A percentile compares a stretch with the other conserved stretches of the same genome.
Evolutionary conservation across 2,329 filamentous ascomycete species (phyloP).

Genomic region (Penicillium corylophilum): DNA sequence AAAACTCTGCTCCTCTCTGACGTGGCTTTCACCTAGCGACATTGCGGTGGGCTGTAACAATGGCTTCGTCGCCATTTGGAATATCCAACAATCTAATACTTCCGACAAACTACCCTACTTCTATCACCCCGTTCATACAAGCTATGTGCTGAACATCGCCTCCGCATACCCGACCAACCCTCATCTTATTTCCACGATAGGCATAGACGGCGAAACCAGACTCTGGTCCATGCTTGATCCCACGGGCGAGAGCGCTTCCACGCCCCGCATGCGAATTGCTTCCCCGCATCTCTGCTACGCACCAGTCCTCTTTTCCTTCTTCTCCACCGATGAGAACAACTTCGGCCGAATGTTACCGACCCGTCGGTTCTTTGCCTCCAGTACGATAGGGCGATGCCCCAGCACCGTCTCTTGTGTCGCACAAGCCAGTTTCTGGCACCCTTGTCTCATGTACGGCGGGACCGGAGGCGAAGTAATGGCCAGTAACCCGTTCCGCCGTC

Average conservation of each 20-base stretch:
- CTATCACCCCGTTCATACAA: conserved; percentile 37
- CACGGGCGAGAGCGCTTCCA: conserved; percentile 44
- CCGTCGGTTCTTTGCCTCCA: conserved; percentile 53
- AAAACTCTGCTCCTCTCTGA: conserved; percentile 56
- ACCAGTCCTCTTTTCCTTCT: conserved; percentile 54
- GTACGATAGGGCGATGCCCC: conserved; percentile 50
- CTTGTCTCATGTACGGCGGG: conserved; percentile 53
- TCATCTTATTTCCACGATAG: conserved; percentile 52
- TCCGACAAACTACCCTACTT: conserved; percentile 33
- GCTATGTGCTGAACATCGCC: conserved; percentile 40
- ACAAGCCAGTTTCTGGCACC: conserved; percentile 48
- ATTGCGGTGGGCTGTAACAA: conserved; percentile 57
- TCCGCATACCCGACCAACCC: conserved; percentile 56
- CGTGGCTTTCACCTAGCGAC: conserved; percentile 57
- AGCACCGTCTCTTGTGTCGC: conserved; percentile 36
- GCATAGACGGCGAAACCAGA: conserved; percentile 56
- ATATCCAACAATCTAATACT: conserved; percentile 29
- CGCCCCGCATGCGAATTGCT: conserved; percentile 52
- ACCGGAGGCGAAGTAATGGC: conserved; percentile 52
- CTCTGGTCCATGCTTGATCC: conserved; percentile 55
- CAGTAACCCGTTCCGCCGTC: conserved; percentile 53
- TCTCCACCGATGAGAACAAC: conserved; percentile 57
- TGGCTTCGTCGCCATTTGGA: conserved; percentile 58
- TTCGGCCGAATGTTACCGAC: conserved; percentile 50
- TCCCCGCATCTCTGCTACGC: conserved; percentile 53